Base-by-base conservation (phyloP, 108 stramenopile species). In the Nitzschia sp. region DNA sequence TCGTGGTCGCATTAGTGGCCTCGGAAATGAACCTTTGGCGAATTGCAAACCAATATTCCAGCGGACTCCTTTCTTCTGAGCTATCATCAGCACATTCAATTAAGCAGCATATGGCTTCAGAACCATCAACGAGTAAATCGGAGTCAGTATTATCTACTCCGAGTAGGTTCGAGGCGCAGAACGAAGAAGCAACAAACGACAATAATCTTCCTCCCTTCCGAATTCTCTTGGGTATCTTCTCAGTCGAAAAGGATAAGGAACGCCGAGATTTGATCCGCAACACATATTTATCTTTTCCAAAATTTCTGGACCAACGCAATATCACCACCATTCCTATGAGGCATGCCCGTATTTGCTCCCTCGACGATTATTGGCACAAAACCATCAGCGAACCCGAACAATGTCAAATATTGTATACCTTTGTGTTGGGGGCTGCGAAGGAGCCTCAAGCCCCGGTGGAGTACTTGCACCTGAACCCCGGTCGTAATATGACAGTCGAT, bases 351-450 rank as follows among this genome's bases (percentile, higher is more conserved):
- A 66, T 66, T 38, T 66, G 66, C 23, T 35, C 53, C 22, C 47
- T 66, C 6, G 25, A 44, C 8, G 66, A 66, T 6, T 48, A 52
- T 26, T 27, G 53, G 36, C 16, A 53, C 2, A 17, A 35, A 22
- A 19, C 6, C 11, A 2, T 29, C 3, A 9, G 2, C 2, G 16
- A 23, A 6, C 44, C n/a, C 27, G 62, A 72, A 57, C 27, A 55
- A 46, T 78, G 77, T 56, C 59, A 62, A 2, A 0, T 78, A 31
- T 35, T 67, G 1, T 78, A 78, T 63, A 61, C 77, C 25, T 78
- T 78, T 68, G 77, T 78, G 19, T 16, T 66, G 65, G 77, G 71
- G 9, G 67, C 50, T 16, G 23, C 54, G n/a, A 62, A 62, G 6
- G 69, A 48, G 5, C 47, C 76, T 1, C 57, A 41, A 22, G 38